Evolutionary conservation across 1,139 yeast genomes (phyloP).

Genomic region (Citeromyces siamensis): DNA sequence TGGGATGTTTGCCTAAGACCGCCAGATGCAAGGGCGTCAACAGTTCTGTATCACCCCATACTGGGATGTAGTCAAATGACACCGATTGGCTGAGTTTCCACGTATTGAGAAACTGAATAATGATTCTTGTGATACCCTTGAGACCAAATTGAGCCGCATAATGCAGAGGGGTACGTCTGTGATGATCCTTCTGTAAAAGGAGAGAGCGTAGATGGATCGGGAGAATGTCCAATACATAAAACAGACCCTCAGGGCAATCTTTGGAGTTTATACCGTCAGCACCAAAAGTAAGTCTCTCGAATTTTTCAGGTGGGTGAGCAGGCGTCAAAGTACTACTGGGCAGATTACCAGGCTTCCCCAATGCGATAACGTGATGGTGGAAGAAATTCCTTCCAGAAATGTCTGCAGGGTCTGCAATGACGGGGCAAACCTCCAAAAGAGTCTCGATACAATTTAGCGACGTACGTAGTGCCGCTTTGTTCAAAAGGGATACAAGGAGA

Average conservation of each 20-base stretch:
- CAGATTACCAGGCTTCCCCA: constrained; percentile 40
- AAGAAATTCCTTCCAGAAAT: constrained; percentile 75
- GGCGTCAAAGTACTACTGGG: constrained; percentile 20
- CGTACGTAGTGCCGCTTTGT: constrained; percentile 43
- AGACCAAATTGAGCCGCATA: constrained; percentile 86
- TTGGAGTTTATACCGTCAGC: constrained; percentile 52
- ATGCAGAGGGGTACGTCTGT: constrained; percentile 78
- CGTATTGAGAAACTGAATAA: constrained; percentile 36
- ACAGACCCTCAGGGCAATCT: constrained; percentile 40
- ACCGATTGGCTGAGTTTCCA: constrained; percentile 39
- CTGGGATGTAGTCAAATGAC: constrained; percentile 43
- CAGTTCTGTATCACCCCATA: constrained; percentile 81
- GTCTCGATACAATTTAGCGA: constrained; percentile 45
- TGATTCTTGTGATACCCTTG: constrained; percentile 42
- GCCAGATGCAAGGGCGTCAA: constrained; percentile 79
- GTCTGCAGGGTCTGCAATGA: constrained; percentile 53
- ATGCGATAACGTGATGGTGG: constrained; percentile 68
- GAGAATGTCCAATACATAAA: constrained; percentile 38
- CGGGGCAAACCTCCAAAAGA: constrained; percentile 32
- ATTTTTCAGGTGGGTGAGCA: constrained; percentile 33
- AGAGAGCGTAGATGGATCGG: constrained; percentile 39
- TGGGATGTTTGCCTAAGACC: constrained; percentile 73
- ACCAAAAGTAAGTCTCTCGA: constrained; percentile 35
- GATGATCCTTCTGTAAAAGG: constrained; percentile 58
- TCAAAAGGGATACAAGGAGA: constrained; percentile 40